Evolutionary conservation across 2,329 filamentous ascomycete species (phyloP).

Genomic region (Dactylellina cionopaga): DNA sequence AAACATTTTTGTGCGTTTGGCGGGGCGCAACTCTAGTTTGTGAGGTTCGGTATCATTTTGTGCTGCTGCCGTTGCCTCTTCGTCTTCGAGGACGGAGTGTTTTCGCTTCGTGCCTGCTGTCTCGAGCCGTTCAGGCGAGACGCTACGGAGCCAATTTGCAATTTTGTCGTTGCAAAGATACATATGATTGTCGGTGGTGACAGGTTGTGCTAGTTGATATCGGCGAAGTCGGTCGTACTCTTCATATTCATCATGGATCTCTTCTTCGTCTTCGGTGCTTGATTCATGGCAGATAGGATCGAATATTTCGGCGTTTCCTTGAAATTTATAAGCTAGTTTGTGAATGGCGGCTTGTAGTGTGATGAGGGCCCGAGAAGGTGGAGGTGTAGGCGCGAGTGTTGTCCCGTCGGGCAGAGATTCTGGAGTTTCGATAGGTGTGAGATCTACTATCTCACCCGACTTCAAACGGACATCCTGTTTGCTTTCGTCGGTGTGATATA

Average conservation of each 20-base stretch:
- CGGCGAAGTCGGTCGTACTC: neutral
- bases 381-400: neutral
- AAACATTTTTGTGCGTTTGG: constrained; percentile 28
- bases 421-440: constrained; percentile 33
- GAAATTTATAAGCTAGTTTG: constrained; percentile 45
- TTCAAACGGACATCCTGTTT: constrained; percentile 24
- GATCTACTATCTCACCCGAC: constrained; percentile 36
- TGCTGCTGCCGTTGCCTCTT: neutral
- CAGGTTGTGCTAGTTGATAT: constrained; percentile 6
- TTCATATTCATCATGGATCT: constrained; percentile 1
- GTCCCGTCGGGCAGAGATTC: constrained; percentile 1
- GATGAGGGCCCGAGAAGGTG: constrained; percentile 38
- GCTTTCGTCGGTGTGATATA: constrained; percentile 18
- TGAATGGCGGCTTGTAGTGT: constrained; percentile 47
- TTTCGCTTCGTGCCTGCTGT: constrained; percentile 25
- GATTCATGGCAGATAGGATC: constrained; percentile 20
- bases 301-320: constrained; percentile 39
- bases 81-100: constrained; percentile 22
- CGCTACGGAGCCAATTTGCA: constrained; percentile 31
- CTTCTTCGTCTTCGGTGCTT: constrained; percentile 21
- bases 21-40: constrained; percentile 11
- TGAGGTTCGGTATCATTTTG: constrained; percentile 3
- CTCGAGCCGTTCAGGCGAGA: constrained; percentile 27
- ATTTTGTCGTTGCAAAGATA: constrained; percentile 29
- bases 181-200: constrained; percentile 27